A percentile compares a stretch with the other conserved stretches of the same genome.
Evolutionary conservation across 768 basidiomycete species (phyloP).

Genomic region (Lactarius deliciosus): DNA sequence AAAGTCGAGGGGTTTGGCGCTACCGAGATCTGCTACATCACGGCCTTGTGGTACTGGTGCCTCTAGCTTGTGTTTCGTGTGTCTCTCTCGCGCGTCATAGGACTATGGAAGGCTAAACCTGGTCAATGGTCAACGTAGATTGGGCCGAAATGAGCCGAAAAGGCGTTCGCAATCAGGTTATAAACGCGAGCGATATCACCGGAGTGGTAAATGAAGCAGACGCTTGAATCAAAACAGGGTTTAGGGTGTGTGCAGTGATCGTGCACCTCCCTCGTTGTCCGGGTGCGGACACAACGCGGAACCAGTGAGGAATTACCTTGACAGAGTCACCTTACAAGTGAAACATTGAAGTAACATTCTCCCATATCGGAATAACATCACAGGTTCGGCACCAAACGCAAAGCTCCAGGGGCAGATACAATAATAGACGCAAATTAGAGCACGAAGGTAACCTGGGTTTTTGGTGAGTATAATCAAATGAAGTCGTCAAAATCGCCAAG

Average conservation of each 20-base stretch:
- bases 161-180: neutral
- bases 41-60: conserved; percentile 2
- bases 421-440: conserved; percentile 8
- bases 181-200: neutral
- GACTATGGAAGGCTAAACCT: neutral
- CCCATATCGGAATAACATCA: neutral
- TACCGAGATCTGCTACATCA: neutral
- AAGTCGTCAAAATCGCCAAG: conserved; percentile 52
- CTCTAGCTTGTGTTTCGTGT: neutral
- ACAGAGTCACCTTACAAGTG: conserved; percentile 3
- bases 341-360: neutral
- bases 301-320: neutral
- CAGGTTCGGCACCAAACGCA: neutral
- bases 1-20: neutral
- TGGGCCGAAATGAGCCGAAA: neutral
- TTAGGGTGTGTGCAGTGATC: neutral
- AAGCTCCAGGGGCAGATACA: neutral
- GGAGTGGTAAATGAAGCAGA: too few species aligned
- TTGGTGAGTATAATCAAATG: conserved; percentile 8
- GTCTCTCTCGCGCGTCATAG: too few species aligned
- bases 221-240: neutral
- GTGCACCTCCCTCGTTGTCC: conserved; percentile 14
- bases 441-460: neutral
- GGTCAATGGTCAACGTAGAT: neutral
- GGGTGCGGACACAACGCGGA: conserved; percentile 18